These are phyloP conservation scores for Malus hybrid DNA, from an alignment of 331 rosid species.

Conservation along the genomic window DNA sequence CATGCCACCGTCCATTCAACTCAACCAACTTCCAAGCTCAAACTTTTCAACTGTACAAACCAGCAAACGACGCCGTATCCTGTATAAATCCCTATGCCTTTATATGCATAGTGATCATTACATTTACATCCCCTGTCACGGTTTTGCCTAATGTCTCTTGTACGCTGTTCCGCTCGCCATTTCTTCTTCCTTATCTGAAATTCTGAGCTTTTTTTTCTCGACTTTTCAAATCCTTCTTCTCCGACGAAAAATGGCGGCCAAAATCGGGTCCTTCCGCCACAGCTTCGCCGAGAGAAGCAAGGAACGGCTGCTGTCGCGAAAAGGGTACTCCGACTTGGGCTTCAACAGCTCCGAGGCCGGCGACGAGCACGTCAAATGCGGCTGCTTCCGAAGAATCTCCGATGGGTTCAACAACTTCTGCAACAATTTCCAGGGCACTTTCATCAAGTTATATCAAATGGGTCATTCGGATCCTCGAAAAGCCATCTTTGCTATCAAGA, in stretches of 20 bases:
- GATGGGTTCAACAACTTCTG: conserved; percentile 21
- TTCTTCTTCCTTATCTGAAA: not conserved
- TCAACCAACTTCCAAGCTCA: not conserved
- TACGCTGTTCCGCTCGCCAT: not conserved
- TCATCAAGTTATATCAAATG: conserved; percentile 32
- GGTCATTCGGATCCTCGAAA: conserved; percentile 59
- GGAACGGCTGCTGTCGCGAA: conserved; percentile 39
- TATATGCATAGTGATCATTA: not conserved
- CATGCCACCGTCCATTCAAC: not conserved
- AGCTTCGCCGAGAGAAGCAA: conserved; percentile 43
- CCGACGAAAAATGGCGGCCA: conserved; percentile 13
- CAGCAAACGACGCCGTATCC: not conserved
- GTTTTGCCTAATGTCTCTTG: not conserved
- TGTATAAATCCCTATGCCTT: not conserved
- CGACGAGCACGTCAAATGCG: conserved; percentile 11
- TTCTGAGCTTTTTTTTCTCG: not conserved
- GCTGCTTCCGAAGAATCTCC: conserved; percentile 17
- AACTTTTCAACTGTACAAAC: not conserved
- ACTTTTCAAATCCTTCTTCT: not conserved
- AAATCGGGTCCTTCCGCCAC: conserved; percentile 37
- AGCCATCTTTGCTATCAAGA: conserved; percentile 42
- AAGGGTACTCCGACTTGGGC: conserved; percentile 25
- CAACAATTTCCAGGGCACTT: not conserved
- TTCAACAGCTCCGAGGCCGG: conserved; percentile 4
- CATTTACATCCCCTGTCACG: not conserved